These are phyloP conservation scores for Tinospora cordifolia DNA, from an alignment of 164 flowering plant genomes.

Conservation along the genomic window DNA sequence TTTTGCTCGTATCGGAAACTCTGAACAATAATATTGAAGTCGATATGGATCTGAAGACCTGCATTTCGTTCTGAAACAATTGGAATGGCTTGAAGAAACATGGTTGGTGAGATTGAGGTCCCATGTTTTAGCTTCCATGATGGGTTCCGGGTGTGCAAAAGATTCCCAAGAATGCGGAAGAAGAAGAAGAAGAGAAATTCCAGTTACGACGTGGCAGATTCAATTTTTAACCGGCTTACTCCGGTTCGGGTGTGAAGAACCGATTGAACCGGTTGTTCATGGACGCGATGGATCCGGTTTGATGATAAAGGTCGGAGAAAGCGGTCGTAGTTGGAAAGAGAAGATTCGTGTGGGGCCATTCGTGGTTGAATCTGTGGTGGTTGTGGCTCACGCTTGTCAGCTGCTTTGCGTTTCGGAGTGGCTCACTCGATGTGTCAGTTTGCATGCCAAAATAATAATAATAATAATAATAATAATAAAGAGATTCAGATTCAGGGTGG, in stretches of 20 bases:
- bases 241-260: neutral
- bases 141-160: neutral
- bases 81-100: conserved; percentile 18
- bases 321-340: neutral
- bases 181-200: neutral
- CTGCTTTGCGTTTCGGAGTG: neutral
- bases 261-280: neutral
- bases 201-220: too few species aligned
- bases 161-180: neutral
- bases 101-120: conserved; percentile 18
- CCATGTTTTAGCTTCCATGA: conserved; percentile 34
- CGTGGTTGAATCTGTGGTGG: conserved; percentile 1
- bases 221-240: too few species aligned
- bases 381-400: neutral
- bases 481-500: too few species aligned
- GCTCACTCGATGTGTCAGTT: neutral
- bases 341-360: conserved; percentile 4
- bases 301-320: neutral
- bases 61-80: conserved; percentile 19
- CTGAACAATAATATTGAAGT: conserved; percentile 13
- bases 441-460: too few species aligned
- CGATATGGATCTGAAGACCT: conserved; percentile 10
- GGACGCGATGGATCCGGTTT: neutral
- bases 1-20: conserved; percentile 8
- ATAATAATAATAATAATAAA: too few species aligned